Evolutionary conservation across 192 early-diverging fungal genomes (phyloP).

Genomic region (Chytriomyces sp.): DNA sequence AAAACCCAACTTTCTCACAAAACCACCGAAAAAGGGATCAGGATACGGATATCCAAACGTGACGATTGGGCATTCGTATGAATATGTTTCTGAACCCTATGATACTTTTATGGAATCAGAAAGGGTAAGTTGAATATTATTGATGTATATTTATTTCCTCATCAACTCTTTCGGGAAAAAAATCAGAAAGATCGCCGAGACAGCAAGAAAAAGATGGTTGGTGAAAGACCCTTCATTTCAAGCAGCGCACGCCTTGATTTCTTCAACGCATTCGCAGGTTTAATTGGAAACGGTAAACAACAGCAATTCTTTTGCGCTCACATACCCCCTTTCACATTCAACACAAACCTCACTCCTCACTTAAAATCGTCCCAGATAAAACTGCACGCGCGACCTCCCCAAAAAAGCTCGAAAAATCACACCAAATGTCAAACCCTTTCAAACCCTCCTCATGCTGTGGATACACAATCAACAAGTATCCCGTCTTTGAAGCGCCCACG

Average conservation of each 20-base stretch:
- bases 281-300: constrained; percentile 29
- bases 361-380: constrained; percentile 3
- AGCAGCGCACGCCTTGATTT: constrained; percentile 46
- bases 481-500: constrained; percentile 46
- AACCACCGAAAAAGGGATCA: constrained; percentile 58
- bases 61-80: constrained; percentile 59
- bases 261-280: constrained; percentile 53
- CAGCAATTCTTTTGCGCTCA: neutral
- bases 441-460: constrained; percentile 56
- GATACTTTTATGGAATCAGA: constrained; percentile 39
- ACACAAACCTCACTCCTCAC: constrained; percentile 3
- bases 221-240: constrained; percentile 54
- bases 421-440: constrained; percentile 46
- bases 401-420: neutral
- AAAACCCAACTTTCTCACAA: constrained; percentile 57
- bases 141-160: neutral
- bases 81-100: constrained; percentile 59
- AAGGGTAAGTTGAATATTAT: constrained; percentile 1
- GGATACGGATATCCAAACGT: constrained; percentile 62
- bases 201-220: constrained; percentile 51
- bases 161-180: neutral
- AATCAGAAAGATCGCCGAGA: constrained; percentile 47
- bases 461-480: constrained; percentile 63
- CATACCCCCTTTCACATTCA: neutral
- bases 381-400: neutral